A percentile compares a stretch with the other conserved stretches of the same genome.
These are phyloP conservation scores for Calonectria fujianensis DNA, from an alignment of 2,329 filamentous ascomycete species.

Conservation along the genomic window DNA sequence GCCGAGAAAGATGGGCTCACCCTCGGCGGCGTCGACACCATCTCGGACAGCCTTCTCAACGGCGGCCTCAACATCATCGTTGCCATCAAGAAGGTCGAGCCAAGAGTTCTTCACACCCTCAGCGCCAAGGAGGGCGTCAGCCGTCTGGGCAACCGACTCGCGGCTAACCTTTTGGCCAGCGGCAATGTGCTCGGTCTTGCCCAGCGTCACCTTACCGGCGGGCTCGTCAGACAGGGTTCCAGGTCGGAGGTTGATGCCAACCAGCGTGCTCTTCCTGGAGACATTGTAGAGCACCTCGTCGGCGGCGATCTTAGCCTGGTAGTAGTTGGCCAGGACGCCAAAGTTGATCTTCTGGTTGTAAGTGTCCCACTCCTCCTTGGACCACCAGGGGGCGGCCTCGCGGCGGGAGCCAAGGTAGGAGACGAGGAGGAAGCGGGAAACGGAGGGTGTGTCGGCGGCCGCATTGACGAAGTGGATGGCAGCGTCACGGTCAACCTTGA, in stretches of 20 bases:
- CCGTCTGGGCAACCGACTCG: conserved; percentile 76
- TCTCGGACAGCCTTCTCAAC: conserved; percentile 70
- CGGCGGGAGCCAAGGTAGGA: conserved; percentile 76
- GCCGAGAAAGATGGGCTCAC: conserved; percentile 64
- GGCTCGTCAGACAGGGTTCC: conserved; percentile 69
- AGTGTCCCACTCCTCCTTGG: conserved; percentile 68
- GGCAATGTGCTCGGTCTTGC: conserved; percentile 62
- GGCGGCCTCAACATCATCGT: conserved; percentile 67
- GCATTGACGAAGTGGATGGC: conserved; percentile 78
- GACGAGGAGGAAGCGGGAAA: conserved; percentile 79
- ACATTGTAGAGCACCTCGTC: conserved; percentile 74
- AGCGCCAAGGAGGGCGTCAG: conserved; percentile 72
- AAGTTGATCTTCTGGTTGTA: conserved; percentile 64
- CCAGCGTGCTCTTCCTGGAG: conserved; percentile 66
- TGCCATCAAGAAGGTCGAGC: conserved; percentile 74
- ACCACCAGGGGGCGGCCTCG: conserved; percentile 73
- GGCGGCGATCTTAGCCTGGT: conserved; percentile 76
- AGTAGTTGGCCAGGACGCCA: conserved; percentile 70
- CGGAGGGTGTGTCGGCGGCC: conserved; percentile 70
- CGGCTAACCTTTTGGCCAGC: conserved; percentile 67
- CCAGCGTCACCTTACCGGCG: conserved; percentile 68
- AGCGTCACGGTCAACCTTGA: conserved; percentile 77
- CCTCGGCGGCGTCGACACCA: conserved; percentile 71
- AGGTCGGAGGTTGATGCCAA: conserved; percentile 73
- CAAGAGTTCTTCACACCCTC: conserved; percentile 69